Percentiles rank a stretch among this genome's conserved stretches.
phyloP scores from a whole-genome alignment of 2,329 filamentous ascomycete species.

The Cyclaneusma minus region DNA sequence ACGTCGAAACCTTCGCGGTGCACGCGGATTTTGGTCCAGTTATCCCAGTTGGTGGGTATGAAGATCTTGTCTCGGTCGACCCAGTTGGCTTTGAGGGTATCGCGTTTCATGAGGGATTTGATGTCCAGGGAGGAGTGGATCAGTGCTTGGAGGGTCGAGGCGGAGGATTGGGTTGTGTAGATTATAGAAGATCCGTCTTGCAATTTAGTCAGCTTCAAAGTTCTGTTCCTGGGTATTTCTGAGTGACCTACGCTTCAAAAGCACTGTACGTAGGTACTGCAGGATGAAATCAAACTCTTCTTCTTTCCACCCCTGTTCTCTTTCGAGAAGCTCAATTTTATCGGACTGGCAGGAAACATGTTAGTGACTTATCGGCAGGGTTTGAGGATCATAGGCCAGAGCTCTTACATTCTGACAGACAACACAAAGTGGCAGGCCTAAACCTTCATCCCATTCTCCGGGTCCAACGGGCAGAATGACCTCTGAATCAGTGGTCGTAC shows the following conservation, averaged over 20 bases:
- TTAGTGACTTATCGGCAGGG: slow-evolving; percentile 10
- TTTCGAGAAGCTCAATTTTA: slow-evolving; percentile 64
- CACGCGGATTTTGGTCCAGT: slow-evolving; percentile 92
- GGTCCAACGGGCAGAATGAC: slow-evolving; percentile 65
- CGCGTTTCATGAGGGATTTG: slow-evolving; percentile 64
- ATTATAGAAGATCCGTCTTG: slow-evolving; percentile 71
- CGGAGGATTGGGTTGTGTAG: slow-evolving; percentile 64
- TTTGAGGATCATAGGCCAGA: slow-evolving; percentile 1
- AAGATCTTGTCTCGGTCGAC: slow-evolving; percentile 90
- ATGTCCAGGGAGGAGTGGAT: slow-evolving; percentile 79
- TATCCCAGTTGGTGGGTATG: slow-evolving; percentile 95
- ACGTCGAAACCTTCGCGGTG: slow-evolving; percentile 85
- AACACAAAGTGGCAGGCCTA: slow-evolving; percentile 77
- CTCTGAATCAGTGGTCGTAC: slow-evolving; percentile 46
- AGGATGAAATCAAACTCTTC: slow-evolving; percentile 93
- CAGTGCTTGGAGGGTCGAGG: slow-evolving; percentile 63
- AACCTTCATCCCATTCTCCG: slow-evolving; percentile 83
- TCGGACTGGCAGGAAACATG: slow-evolving; percentile 7
- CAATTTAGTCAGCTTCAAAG: slow-evolving; percentile 6
- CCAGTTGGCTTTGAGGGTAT: slow-evolving; percentile 74
- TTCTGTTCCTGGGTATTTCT: slow-evolving; percentile 5
- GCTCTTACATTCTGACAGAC: slow-evolving; percentile 80
- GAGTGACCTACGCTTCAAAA: slow-evolving; percentile 60
- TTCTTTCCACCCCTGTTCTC: slow-evolving; percentile 85
- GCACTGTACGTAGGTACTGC: slow-evolving; percentile 77